A percentile compares a stretch with the other conserved stretches of the same genome.
Conservation (phyloP, 2,329 filamentous ascomycete species). For the Ophiostoma angusticollis region DNA sequence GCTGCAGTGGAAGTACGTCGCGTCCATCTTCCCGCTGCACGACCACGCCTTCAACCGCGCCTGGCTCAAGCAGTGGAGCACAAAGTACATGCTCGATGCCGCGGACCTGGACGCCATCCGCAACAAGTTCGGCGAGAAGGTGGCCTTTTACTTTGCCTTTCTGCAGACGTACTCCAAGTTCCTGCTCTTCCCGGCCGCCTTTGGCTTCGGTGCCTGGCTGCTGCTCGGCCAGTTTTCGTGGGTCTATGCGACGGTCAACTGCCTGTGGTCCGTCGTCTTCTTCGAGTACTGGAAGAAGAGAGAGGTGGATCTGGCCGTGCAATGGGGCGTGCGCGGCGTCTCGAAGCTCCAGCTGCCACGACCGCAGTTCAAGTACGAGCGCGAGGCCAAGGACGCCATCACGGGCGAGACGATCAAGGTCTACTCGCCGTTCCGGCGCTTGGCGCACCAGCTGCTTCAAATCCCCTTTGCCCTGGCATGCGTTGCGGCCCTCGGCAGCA, state of each 20-base stretch:
- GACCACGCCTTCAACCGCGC: conserved; percentile 61
- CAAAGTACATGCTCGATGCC: conserved; percentile 53
- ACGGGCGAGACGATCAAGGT: conserved; percentile 67
- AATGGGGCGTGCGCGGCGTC: conserved; percentile 61
- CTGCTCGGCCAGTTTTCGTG: conserved; percentile 59
- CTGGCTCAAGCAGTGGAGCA: conserved; percentile 64
- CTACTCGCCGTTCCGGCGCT: conserved; percentile 63
- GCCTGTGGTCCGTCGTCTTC: conserved; percentile 60
- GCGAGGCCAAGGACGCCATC: conserved; percentile 62
- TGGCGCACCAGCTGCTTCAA: conserved; percentile 66
- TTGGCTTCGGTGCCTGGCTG: conserved; percentile 56
- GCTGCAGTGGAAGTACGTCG: conserved; percentile 55
- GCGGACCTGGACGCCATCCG: conserved; percentile 60
- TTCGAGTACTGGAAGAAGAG: conserved; percentile 72
- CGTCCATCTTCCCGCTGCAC: conserved; percentile 66
- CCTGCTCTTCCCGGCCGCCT: conserved; percentile 53
- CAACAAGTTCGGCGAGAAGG: conserved; percentile 50
- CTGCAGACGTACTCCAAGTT: conserved; percentile 64
- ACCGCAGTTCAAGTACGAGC: conserved; percentile 65
- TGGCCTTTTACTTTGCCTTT: conserved; percentile 76
- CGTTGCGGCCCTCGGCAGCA: conserved; percentile 55
- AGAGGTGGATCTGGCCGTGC: conserved; percentile 55
- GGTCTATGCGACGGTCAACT: conserved; percentile 52
- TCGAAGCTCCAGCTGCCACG: conserved; percentile 53
- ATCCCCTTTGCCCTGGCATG: conserved; percentile 74